Base-by-base conservation (phyloP, 192 early-diverging fungal species). In the Linnemannia elongata region DNA sequence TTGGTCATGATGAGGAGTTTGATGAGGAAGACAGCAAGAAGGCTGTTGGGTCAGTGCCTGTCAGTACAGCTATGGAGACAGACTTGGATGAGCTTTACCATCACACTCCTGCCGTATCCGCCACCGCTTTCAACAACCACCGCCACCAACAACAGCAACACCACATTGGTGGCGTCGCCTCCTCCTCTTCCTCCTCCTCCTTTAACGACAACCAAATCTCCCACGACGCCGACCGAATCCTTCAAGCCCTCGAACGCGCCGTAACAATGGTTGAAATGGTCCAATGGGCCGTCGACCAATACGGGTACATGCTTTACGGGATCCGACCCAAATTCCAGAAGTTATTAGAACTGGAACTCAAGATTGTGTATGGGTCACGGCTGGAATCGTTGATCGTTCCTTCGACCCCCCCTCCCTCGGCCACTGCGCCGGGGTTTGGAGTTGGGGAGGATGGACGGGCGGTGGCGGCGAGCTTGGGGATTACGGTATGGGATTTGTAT, bases 221-320 rank as follows among this genome's bases (percentile, higher is more conserved):
- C 18, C 69, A 22, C 42, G 80, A 81, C 6, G 69, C 72, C 24
- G 85, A 86, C 33, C 57, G 27, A 54, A 77, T 83, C 30, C 13
- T 83, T 22, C 69, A 54, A 30, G 78, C 75, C 1, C 45, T 88
- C 27, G 87, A 83, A 20, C 71, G 81, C 2, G 82, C 74, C 0
- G 36, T 79, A 0, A 41, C 75, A 1, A 80, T 83, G 79, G 44
- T 81, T 2, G 82, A 81, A 30, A 72, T 82, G 41, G 42, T 92
- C 57, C 92, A 93, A 72, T 91, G 89, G 79, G 87, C 83, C 0
- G 87, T 93, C 33, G 92, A 93, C 81, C 92, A 93, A 63, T 86
- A 91, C 22, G 76, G 79, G 0, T 93, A 92, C 69, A 78, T 77
- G 39, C 70, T 92, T n/a, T 93, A 93, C 41, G 87, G 88, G 9